phyloP scores from a whole-genome alignment of 768 basidiomycete species.

The Naganishia antarctica region DNA sequence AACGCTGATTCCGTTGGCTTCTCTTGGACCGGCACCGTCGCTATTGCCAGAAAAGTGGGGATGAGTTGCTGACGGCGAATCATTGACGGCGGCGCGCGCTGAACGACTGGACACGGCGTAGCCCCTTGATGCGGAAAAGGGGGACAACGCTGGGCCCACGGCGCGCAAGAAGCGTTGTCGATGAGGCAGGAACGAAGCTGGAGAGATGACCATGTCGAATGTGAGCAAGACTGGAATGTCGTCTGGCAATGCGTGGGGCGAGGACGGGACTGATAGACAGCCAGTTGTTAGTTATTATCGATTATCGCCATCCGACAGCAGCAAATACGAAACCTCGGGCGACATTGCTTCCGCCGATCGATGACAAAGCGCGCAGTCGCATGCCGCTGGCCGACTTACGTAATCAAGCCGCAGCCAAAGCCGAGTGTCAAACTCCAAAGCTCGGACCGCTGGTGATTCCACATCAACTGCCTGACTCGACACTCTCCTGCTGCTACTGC shows the following conservation, averaged over 20 bases:
- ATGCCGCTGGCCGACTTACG: not conserved
- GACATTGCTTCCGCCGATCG: not conserved
- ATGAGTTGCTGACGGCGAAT: constrained; percentile 4
- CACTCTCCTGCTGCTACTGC: too few species aligned
- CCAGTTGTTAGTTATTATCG: too few species aligned
- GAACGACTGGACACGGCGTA: not conserved
- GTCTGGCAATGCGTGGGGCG: too few species aligned
- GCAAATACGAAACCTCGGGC: too few species aligned
- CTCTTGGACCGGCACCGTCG: not conserved
- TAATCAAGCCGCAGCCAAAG: not conserved
- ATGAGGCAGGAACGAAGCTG: not conserved
- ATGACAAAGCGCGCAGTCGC: not conserved
- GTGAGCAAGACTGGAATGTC: too few species aligned
- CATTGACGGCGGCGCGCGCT: not conserved
- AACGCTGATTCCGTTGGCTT: not conserved
- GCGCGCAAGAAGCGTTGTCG: not conserved
- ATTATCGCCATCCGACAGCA: not conserved
- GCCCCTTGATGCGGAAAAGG: not conserved
- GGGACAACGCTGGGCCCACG: not conserved
- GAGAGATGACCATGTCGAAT: too few species aligned
- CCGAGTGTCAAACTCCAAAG: too few species aligned
- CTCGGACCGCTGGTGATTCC: too few species aligned
- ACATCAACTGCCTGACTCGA: too few species aligned
- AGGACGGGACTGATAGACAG: too few species aligned
- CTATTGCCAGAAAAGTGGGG: not conserved